Base-by-base conservation (phyloP, 805 yeast species). In the Wickerhamomyces hampshirensis region DNA sequence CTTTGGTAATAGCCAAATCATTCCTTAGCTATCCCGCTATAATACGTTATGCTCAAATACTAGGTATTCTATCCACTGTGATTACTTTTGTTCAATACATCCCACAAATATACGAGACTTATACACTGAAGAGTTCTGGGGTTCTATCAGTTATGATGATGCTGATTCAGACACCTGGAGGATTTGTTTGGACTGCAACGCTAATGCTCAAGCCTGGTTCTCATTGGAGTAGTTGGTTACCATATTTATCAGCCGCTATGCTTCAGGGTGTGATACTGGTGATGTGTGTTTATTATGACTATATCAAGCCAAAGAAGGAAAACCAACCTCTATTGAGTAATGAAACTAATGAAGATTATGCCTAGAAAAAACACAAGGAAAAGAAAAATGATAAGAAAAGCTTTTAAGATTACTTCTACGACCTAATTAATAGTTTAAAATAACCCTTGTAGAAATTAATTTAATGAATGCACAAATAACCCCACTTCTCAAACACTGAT, bases 401-500 rank as follows among this genome's bases (percentile, higher is more conserved):
- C n/a, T n/a, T n/a, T n/a, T n/a, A n/a, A n/a, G n/a, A n/a, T n/a
- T n/a, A n/a, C n/a, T n/a, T n/a, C n/a, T n/a, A n/a, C n/a, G n/a
- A n/a, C n/a, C n/a, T n/a, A n/a, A n/a, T n/a, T n/a, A n/a, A n/a
- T n/a, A n/a, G n/a, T n/a, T n/a, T n/a, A n/a, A n/a, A n/a, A n/a
- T n/a, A n/a, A n/a, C n/a, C n/a, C n/a, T n/a, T n/a, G n/a, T n/a
- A n/a, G n/a, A n/a, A n/a, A n/a, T n/a, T n/a, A n/a, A n/a, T n/a
- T n/a, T n/a, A n/a, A n/a, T n/a, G n/a, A n/a, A n/a, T n/a, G n/a
- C n/a, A n/a, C n/a, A n/a, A n/a, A n/a, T n/a, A n/a, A n/a, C n/a
- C n/a, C n/a, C n/a, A n/a, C n/a, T n/a, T n/a, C n/a, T n/a, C n/a
- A 89, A 28, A 91, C 96, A 59, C 95, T 84, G 54, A 93, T 93